Evolutionary conservation across 1,284 basidiomycete species (phyloP).

Genomic region (Rhodotorula sp.): DNA sequence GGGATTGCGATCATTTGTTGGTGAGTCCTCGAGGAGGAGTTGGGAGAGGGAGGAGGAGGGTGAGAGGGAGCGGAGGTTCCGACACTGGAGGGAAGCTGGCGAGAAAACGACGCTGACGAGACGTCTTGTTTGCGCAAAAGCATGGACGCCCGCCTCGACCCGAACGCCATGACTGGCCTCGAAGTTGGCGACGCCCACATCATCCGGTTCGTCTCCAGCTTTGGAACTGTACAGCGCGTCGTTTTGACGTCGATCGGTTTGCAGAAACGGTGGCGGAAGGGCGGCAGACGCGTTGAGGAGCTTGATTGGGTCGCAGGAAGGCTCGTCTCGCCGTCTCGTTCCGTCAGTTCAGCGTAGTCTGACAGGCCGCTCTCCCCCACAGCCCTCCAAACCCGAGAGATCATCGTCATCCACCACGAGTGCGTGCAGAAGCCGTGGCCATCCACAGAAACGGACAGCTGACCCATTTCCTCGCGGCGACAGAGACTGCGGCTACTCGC

Average conservation of each 20-base stretch:
- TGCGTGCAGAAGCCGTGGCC: neutral
- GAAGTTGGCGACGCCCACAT: conserved; percentile 28
- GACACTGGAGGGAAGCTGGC: neutral
- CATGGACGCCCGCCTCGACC: conserved; percentile 20
- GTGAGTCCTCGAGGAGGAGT: neutral
- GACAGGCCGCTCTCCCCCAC: neutral
- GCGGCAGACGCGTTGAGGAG: conserved; percentile 17
- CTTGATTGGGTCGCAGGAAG: conserved; percentile 13
- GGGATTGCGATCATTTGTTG: conserved; percentile 21
- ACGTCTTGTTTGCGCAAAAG: neutral
- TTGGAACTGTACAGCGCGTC: too few species aligned
- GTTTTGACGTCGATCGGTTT: neutral
- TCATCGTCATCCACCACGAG: conserved; percentile 24
- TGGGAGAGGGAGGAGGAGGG: neutral
- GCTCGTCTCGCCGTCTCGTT: neutral
- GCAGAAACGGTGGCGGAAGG: conserved; percentile 19
- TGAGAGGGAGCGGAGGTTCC: neutral
- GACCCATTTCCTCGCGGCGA: neutral
- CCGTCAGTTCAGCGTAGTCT: neutral
- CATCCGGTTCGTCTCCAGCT: conserved; percentile 14
- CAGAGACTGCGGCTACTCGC: conserved; percentile 23
- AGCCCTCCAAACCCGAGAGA: conserved; percentile 13
- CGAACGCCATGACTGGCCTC: conserved; percentile 16
- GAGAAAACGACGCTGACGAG: neutral
- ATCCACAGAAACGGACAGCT: neutral